Evolutionary conservation across 176 grass and related monocot genomes (phyloP).

Genomic region (Eleusine coracana): DNA sequence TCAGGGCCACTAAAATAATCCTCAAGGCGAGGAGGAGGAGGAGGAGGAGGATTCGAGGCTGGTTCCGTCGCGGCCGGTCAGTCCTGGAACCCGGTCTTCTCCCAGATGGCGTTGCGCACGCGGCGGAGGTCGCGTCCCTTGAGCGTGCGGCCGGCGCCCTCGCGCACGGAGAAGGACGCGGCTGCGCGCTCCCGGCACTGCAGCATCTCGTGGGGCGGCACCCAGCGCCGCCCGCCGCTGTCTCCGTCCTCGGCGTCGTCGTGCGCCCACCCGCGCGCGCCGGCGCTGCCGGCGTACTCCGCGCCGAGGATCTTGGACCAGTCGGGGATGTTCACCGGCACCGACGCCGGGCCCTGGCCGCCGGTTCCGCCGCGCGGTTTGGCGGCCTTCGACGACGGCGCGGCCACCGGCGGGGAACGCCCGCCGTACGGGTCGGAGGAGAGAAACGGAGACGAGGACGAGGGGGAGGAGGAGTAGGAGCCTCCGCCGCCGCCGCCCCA

Average conservation of each 20-base stretch:
- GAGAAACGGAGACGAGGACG: slow-evolving; percentile 36
- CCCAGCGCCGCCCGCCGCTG: slow-evolving; percentile 28
- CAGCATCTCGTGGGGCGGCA: slow-evolving; percentile 94
- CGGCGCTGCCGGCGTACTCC: slow-evolving; percentile 54
- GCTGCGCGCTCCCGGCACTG: slow-evolving; percentile 58
- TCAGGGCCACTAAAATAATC: not conserved
- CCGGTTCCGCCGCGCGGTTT: slow-evolving; percentile 15
- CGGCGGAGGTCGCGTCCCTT: slow-evolving; percentile 95
- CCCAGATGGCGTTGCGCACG: slow-evolving; percentile 97
- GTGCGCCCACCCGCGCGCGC: slow-evolving; percentile 39
- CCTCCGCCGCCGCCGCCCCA: slow-evolving; percentile 42
- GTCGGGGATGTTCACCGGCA: slow-evolving; percentile 89
- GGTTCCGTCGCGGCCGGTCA: slow-evolving; percentile 26
- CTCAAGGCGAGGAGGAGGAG: not conserved
- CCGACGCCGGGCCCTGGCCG: slow-evolving; percentile 34
- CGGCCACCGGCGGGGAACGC: slow-evolving; percentile 26
- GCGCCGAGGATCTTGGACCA: slow-evolving; percentile 84
- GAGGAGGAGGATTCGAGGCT: not conserved
- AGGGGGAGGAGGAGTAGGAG: not conserved
- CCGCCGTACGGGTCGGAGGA: slow-evolving; percentile 29
- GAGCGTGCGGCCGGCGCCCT: slow-evolving; percentile 84
- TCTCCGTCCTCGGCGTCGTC: slow-evolving; percentile 19
- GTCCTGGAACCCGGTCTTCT: slow-evolving; percentile 93
- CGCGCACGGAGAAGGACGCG: slow-evolving; percentile 86
- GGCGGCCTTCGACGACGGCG: slow-evolving; percentile 36